These are phyloP conservation scores for Fusarium zealandicum DNA, from an alignment of 2,329 filamentous ascomycete species.

Conservation along the genomic window DNA sequence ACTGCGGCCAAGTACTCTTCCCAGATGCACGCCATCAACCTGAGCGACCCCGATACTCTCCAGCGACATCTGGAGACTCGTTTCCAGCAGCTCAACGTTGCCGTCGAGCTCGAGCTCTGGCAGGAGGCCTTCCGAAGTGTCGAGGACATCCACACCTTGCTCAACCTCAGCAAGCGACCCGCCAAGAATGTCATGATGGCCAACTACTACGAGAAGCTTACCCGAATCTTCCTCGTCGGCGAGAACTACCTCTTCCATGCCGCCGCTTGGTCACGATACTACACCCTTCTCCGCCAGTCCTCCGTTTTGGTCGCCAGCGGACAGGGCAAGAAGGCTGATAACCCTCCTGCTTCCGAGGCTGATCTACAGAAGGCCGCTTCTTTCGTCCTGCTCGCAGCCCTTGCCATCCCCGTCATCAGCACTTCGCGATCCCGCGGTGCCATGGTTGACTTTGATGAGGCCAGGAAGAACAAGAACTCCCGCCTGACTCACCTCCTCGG, in stretches of 20 bases:
- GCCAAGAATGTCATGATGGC: conserved; percentile 99
- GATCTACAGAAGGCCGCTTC: conserved; percentile 95
- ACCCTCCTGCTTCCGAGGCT: conserved; percentile 85
- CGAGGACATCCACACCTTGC: conserved; percentile 96
- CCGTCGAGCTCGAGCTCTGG: conserved; percentile 97
- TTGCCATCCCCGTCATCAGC: conserved; percentile 99
- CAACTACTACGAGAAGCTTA: conserved; percentile 99
- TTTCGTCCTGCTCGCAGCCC: conserved; percentile 91
- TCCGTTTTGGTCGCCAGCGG: conserved; percentile 82
- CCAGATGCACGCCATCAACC: conserved; percentile 99
- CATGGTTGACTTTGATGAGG: conserved; percentile 95
- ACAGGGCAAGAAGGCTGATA: conserved; percentile 91
- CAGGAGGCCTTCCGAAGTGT: conserved; percentile 99
- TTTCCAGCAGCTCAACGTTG: conserved; percentile 98
- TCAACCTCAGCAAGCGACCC: conserved; percentile 96
- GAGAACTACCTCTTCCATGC: conserved; percentile 99
- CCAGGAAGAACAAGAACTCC: conserved; percentile 98
- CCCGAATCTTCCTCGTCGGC: conserved; percentile 96
- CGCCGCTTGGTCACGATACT: conserved; percentile 96
- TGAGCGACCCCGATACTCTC: conserved; percentile 95
- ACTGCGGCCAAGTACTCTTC: conserved; percentile 98
- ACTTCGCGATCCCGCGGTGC: conserved; percentile 94
- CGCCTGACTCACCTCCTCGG: conserved; percentile 94
- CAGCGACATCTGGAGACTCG: conserved; percentile 97
- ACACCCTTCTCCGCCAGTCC: conserved; percentile 93